phyloP scores from a whole-genome alignment of 1,284 basidiomycete species.

The Fereydounia khargensis region DNA sequence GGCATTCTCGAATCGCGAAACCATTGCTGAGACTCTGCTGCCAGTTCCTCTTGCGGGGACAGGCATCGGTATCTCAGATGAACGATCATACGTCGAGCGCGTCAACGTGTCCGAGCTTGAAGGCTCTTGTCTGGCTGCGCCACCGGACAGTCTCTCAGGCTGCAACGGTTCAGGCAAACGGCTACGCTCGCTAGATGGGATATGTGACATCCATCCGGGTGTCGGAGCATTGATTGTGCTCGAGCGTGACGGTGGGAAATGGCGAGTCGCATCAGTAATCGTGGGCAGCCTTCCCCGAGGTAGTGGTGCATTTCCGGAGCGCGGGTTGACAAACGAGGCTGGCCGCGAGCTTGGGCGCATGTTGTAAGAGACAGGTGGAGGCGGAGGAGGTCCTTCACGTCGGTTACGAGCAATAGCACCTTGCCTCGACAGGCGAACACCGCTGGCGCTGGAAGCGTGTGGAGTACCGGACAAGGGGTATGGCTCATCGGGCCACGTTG shows the following conservation, averaged over 20 bases:
- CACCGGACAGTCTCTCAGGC: conserved; percentile 4
- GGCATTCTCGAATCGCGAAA: conserved; percentile 28
- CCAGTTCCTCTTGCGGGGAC: conserved; percentile 3
- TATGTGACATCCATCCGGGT: conserved; percentile 31
- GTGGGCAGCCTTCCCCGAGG: conserved; percentile 38
- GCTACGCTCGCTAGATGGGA: conserved; percentile 19
- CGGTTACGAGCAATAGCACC: conserved; percentile 17
- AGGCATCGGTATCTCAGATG: neutral
- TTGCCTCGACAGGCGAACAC: conserved; percentile 11
- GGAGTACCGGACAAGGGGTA: too few species aligned
- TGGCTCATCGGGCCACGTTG: too few species aligned
- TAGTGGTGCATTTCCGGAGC: conserved; percentile 36
- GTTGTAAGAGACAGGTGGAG: conserved; percentile 1
- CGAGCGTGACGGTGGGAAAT: conserved; percentile 38
- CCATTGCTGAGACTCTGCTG: conserved; percentile 30
- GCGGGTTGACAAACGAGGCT: conserved; percentile 30
- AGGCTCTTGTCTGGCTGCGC: neutral
- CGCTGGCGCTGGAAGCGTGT: neutral
- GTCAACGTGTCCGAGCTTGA: too few species aligned
- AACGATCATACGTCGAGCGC: too few species aligned
- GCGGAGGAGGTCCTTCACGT: conserved; percentile 1
- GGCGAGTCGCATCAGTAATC: conserved; percentile 45
- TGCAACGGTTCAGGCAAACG: conserved; percentile 20
- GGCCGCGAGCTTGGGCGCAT: conserved; percentile 8
- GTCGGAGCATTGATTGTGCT: conserved; percentile 7